Evolutionary conservation across 306 rosid species (phyloP), one percentile per base, ranked within the genome.

Genomic region (Arachis stenosperma): DNA sequence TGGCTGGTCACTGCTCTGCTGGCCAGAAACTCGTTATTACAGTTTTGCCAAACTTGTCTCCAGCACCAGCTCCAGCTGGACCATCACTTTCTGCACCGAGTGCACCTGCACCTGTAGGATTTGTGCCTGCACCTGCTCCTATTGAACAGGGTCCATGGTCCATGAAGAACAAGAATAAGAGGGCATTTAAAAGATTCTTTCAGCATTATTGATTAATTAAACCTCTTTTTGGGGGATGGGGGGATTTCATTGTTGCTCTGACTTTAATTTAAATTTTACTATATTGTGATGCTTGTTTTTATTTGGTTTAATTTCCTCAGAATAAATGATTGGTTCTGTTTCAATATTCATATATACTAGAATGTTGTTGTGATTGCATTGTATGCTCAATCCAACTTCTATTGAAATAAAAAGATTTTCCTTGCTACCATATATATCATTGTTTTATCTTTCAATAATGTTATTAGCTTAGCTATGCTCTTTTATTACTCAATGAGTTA

Each of bases 11-110:
- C 63, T 69, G 74, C 41, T n/a, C 3, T 2, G 8, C 8, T 36
- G 74, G 74, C 9, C 74, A 69, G 17, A 69, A 53, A 51, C 74
- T 69, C 40, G 51, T 54, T 17, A 40, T 69, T 10, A 54, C 15
- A 8, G 74, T 69, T 5, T 7, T 5, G 42, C 11, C 52, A 3
- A 11, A 5, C n/a, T 4, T 39, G 3, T 6, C 46, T 42, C 15
- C 54, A 48, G n/a, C 10, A 10, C 14, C 54, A 48, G 14, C 54
- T 11, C 51, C 51, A 9, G 8, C 11, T 8, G 12, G 12, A 46
- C 14, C 54, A 11, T 6, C 6, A 14, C 57, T 7, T 5, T 11
- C 51, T 8, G 51, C 27, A 6, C 27, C 27, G 27, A 22, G 27
- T 22, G 27, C 27, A 22, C 27, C 27, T 22, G 27, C 27, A 22